Evolutionary conservation across 106 monocot species (phyloP), one percentile per base, ranked within the genome.

Genomic region (Posidonia australis): DNA sequence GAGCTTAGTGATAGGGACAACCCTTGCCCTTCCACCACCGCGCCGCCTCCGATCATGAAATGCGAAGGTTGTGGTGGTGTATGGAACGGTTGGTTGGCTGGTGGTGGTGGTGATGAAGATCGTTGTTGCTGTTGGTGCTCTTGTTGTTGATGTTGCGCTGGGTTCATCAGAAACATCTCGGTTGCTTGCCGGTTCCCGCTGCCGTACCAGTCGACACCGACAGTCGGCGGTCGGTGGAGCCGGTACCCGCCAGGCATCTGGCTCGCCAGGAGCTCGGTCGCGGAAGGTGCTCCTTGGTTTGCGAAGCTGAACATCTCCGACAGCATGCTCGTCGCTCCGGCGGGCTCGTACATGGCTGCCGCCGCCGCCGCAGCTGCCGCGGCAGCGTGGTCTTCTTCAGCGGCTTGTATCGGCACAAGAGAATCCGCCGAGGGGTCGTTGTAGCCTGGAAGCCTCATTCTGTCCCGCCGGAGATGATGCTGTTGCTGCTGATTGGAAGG

Each of bases 221-320:
- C 63, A 0, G 57, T 14, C 6, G 46, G 46, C 28, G 9, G 51
- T 24, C 62, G 28, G 16, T 46, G 60, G n/a, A 20, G 36, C 27
- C 64, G 76, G 78, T 69, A 67, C 5, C 28, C 51, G 27, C 44
- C 57, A 10, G 72, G 32, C 54, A 85, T 79, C 71, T 85, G 80
- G 69, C 64, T 76, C 42, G 86, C 87, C 3, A 92, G 74, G 9
- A 87, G 73, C 23, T 92, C 84, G 18, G 86, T 72, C 7, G 83
- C 80, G 10, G 70, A 63, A 0, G 76, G 68, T 1, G 59, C 69
- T 27, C 66, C 20, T 27, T 26, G 58, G 7, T 69, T 54, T 5
- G 62, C 55, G 62, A 81, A 91, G 70, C 79, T 80, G 87, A 92
- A 87, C 91, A 92, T 84, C 58, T 92, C 91, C 13, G 86, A 79